Percentiles rank a stretch among this genome's conserved stretches.
These are phyloP conservation scores for Podaxis sp. DNA, from an alignment of 768 basidiomycete species.

Conservation along the genomic window DNA sequence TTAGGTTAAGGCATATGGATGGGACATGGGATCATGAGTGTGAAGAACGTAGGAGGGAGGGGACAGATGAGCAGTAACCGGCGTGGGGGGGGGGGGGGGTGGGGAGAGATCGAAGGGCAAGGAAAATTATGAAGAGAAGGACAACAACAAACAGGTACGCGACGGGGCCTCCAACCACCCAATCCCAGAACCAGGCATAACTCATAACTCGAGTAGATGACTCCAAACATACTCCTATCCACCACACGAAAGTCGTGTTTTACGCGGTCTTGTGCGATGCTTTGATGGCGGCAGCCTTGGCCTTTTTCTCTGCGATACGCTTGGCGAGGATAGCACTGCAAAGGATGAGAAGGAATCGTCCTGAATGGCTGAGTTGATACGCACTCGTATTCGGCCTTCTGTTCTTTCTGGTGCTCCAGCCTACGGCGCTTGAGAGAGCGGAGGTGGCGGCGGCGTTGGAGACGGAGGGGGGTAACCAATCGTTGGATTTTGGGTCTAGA, in stretches of 20 bases:
- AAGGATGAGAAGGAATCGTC: background rate
- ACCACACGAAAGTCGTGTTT: background rate
- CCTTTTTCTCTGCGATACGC: constrained; percentile 91
- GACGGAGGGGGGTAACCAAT: constrained; percentile 90
- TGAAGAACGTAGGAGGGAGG: background rate
- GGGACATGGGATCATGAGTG: constrained; percentile 2
- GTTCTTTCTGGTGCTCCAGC: constrained; percentile 90
- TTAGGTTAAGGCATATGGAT: background rate
- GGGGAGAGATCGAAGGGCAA: background rate
- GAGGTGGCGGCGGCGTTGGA: constrained; percentile 95
- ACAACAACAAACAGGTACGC: constrained; percentile 7
- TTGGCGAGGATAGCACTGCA: constrained; percentile 70
- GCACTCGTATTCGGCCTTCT: constrained; percentile 90
- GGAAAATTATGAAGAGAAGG: constrained; percentile 3
- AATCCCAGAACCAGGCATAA: background rate
- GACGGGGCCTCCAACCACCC: background rate
- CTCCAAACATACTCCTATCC: background rate
- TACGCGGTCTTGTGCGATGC: constrained; percentile 55
- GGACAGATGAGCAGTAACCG: background rate
- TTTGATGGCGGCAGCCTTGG: constrained; percentile 83
- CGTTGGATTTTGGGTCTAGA: constrained; percentile 92
- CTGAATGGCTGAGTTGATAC: constrained; percentile 20
- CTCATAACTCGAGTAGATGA: background rate
- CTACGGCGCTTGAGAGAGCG: constrained; percentile 83
- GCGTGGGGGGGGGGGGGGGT: no score